Evolutionary conservation across 768 basidiomycete species (phyloP), one percentile per base, ranked within the genome.

Genomic region (Floccularia luteovirens): DNA sequence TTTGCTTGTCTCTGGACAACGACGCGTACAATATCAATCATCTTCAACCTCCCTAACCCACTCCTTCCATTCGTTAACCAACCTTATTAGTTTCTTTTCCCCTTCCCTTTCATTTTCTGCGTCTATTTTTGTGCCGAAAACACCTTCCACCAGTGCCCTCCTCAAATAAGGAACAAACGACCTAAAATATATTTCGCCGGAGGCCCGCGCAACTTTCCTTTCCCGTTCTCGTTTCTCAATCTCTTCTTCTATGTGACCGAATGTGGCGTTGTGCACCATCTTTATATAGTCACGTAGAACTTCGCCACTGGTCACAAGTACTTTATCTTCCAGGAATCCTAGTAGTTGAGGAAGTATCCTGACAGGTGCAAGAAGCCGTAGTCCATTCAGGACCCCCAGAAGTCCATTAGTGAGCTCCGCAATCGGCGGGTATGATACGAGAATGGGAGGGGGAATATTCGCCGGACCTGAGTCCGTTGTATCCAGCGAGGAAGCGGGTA

Each of bases 311-410:
- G 55, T 57, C 1, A 61, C 66, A 13, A 90, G 62, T 5, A 70
- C 62, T 2, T 51, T 55, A 39, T 50, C 56, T 36, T 83, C 79
- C 17, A 88, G 61, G n/a, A 65, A 59, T 0, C 49, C 48, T 1
- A 66, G 51, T 7, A 89, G 61, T n/a, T 70, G 66, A 1, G 52
- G 48, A 33, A 79, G 52, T n/a, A 84, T 67, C 8, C 65, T 66
- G 10, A 75, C 61, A 2, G 90, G 90, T 2, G 86, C 85, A 10
- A 94, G 74, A 8, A 90, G 67, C 2, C 93, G 82, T 16, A 97
- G 64, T 2, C 79, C 71, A 56, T 97, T 97, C 31, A 97, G 62
- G 1, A 82, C 69, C 4, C 75, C 69, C 3, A 92, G 65, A 17
- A 90, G 60, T 2, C 77, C 72, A 52, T 97, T 96, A 30, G 81